A percentile compares a stretch with the other conserved stretches of the same genome.
phyloP scores from a whole-genome alignment of 192 early-diverging fungal genomes.

The Backusella morwellensis region DNA sequence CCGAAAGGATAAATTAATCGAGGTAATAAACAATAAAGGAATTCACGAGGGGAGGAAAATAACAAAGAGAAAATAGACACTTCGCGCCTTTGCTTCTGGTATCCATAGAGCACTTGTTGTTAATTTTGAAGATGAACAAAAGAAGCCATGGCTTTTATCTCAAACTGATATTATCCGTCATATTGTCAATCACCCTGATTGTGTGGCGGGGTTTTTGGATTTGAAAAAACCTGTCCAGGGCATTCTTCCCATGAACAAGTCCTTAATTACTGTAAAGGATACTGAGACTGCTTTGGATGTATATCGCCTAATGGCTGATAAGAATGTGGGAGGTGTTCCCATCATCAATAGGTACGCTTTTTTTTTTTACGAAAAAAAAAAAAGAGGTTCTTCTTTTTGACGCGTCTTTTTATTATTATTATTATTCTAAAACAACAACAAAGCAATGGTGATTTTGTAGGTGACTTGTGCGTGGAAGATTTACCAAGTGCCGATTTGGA shows the following conservation, averaged over 20 bases:
- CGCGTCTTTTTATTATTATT: not conserved
- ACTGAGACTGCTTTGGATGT: slow-evolving; percentile 49
- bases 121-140: slow-evolving; percentile 34
- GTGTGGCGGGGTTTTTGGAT: slow-evolving; percentile 31
- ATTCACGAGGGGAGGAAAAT: not conserved
- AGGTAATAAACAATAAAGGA: slow-evolving; percentile 3
- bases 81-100: slow-evolving; percentile 53
- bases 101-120: slow-evolving; percentile 60
- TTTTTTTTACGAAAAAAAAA: not conserved
- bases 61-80: slow-evolving; percentile 16
- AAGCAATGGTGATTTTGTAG: slow-evolving; percentile 36
- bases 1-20: slow-evolving; percentile 27
- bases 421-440: not conserved
- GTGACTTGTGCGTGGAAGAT: slow-evolving; percentile 50
- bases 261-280: slow-evolving; percentile 38
- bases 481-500: slow-evolving; percentile 45
- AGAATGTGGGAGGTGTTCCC: slow-evolving; percentile 53
- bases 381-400: not conserved
- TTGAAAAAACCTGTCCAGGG: slow-evolving; percentile 36
- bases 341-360: slow-evolving; percentile 36
- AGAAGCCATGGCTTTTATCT: slow-evolving; percentile 48
- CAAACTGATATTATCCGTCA: slow-evolving; percentile 62
- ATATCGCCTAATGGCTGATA: slow-evolving; percentile 48
- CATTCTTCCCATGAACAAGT: slow-evolving; percentile 21
- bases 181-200: slow-evolving; percentile 41